Conservation (phyloP, 768 basidiomycete species). For the Mycena galericulata region DNA sequence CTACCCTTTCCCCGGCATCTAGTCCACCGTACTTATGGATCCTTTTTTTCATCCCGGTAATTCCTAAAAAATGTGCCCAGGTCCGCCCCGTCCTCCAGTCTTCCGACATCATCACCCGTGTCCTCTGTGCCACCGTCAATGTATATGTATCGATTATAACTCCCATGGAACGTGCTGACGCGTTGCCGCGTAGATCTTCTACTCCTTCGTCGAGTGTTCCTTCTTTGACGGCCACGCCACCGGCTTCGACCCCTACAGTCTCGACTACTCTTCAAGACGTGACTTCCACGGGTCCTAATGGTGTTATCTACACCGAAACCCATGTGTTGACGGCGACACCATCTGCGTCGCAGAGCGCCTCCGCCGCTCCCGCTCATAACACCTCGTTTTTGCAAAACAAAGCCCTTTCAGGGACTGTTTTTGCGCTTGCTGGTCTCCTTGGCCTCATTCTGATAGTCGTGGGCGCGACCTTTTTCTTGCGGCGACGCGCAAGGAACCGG, state of each 20-base stretch:
- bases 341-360: conserved; percentile 35
- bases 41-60: neutral
- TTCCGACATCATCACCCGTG: neutral
- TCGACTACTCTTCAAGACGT: conserved; percentile 31
- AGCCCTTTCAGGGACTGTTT: conserved; percentile 70
- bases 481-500: conserved; percentile 58
- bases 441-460: conserved; percentile 60
- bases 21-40: neutral
- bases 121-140: neutral
- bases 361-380: conserved; percentile 28
- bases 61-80: neutral
- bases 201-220: neutral
- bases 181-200: neutral
- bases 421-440: conserved; percentile 62
- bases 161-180: neutral
- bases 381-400: conserved; percentile 72
- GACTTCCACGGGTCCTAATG: conserved; percentile 35
- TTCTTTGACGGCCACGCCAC: conserved; percentile 25
- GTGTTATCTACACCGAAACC: conserved; percentile 48
- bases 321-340: conserved; percentile 43
- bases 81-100: neutral
- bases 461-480: conserved; percentile 59
- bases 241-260: conserved; percentile 31
- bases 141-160: neutral
- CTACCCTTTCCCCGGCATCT: neutral